Conservation (phyloP, 768 basidiomycete genomes). For the Tricholoma flavovirens region DNA sequence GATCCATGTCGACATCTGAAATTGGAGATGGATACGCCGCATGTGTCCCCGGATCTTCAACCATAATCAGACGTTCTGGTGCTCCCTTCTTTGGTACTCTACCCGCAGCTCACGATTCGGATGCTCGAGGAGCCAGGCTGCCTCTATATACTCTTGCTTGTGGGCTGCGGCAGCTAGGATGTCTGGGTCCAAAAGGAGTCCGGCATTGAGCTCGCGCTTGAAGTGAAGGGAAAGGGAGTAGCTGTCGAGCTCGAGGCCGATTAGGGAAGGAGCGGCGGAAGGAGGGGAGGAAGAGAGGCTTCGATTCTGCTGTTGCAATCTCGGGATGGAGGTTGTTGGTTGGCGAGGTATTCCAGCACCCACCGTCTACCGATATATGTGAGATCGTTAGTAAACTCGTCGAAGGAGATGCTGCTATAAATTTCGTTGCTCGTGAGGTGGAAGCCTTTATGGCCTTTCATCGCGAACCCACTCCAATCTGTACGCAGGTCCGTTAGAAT, state of each 20-base stretch:
- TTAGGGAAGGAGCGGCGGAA: neutral
- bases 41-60: no score
- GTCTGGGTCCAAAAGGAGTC: neutral
- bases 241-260: neutral
- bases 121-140: no score
- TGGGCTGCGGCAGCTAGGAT: no score
- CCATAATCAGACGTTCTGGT: no score
- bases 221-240: neutral
- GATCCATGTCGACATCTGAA: no score
- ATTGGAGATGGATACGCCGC: no score
- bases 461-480: conserved; percentile 36
- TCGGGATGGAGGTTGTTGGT: no score
- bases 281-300: neutral
- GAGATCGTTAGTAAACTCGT: conserved; percentile 26
- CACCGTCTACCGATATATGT: conserved; percentile 1
- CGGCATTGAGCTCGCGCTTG: neutral
- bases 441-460: conserved; percentile 38
- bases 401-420: conserved; percentile 26
- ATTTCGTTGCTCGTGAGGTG: conserved; percentile 30
- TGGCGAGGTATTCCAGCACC: neutral
- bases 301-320: neutral
- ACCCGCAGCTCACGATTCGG: no score
- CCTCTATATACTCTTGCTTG: no score
- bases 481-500: neutral
- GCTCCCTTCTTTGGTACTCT: no score